Evolutionary conservation across 345 rosid genomes (phyloP), one percentile per base, ranked within the genome.

Genomic region (Firmiana major): DNA sequence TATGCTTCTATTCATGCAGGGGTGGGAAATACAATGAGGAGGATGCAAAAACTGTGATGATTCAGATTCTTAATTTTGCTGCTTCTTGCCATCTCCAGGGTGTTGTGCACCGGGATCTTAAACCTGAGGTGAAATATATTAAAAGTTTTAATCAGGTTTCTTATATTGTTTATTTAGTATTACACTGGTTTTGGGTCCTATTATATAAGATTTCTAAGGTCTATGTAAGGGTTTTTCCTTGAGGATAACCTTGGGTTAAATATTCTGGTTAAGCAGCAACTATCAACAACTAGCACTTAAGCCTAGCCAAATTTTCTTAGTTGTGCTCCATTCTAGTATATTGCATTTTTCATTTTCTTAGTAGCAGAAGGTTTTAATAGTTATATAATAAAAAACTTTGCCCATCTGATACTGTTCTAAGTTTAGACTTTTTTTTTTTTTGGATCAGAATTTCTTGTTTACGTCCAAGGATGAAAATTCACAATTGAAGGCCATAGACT

Each of bases 21-120:
- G 99, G 99, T 80, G 99, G 99, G 76, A 96, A 93, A 86, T 96
- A 96, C 83, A 74, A 94, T 0, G 99, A 96, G 83, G 98, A 96
- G 42, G 98, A 93, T 90, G 99, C 99, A 64, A 96, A 89, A 88
- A 87, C 82, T 73, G 99, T 96, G 67, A 84, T 96, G 94, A 83
- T 87, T 75, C 98, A 96, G 76, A 93, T 96, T 82, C 84, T 96
- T 73, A 92, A 87, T 83, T 93, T 96, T 83, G 97, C 93, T 78
- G 87, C 98, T 0, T 96, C 93, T 87, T 95, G 97, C 81, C 99
- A 95, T 85, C 96, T 95, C 13, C 99, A 95, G 78, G 99, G 99
- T 60, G 99, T 96, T 80, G 98, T 93, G 69, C 99, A 96, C 63
- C 89, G 99, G 70, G 99, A 96, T 88, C 94, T 96, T 48, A 96